These are phyloP conservation scores for Lenwebbia sp. DNA, from an alignment of 345 rosid species.

Conservation along the genomic window DNA sequence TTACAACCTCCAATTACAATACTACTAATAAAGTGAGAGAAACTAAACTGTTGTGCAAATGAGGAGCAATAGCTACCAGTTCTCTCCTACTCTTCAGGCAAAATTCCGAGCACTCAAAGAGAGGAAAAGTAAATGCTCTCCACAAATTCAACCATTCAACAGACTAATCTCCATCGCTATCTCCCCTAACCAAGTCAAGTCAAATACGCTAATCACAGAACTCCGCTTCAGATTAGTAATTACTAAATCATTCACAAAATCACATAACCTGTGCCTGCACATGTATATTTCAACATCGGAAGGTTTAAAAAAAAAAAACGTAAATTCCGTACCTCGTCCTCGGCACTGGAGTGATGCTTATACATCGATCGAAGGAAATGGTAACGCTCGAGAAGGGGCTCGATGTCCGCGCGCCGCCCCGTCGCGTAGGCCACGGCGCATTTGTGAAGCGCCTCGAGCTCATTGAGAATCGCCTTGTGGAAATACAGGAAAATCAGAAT, in stretches of 20 bases:
- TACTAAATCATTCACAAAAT: background rate
- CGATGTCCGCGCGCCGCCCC: conserved; percentile 45
- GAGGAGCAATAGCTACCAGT: background rate
- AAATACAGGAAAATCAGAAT: conserved; percentile 67
- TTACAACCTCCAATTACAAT: background rate
- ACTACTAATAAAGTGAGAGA: background rate
- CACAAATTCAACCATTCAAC: background rate
- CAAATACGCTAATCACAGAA: background rate
- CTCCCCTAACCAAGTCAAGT: background rate
- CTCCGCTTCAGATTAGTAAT: background rate
- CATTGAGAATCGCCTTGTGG: conserved; percentile 73
- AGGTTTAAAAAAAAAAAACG: background rate
- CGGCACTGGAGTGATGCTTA: conserved; percentile 75
- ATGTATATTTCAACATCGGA: background rate
- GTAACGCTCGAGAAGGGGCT: conserved; percentile 45
- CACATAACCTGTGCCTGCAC: background rate
- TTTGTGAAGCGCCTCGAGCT: conserved; percentile 77
- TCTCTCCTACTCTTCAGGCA: background rate
- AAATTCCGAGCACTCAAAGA: background rate
- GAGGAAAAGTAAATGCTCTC: background rate
- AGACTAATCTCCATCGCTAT: background rate
- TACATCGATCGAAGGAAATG: conserved; percentile 63
- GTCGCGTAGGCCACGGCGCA: conserved; percentile 64
- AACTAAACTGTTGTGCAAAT: background rate
- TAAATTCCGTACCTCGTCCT: conserved; percentile 53